These are phyloP conservation scores for Rhizoclosmatium sp. DNA, from an alignment of 192 early-diverging fungal genomes.

Conservation along the genomic window DNA sequence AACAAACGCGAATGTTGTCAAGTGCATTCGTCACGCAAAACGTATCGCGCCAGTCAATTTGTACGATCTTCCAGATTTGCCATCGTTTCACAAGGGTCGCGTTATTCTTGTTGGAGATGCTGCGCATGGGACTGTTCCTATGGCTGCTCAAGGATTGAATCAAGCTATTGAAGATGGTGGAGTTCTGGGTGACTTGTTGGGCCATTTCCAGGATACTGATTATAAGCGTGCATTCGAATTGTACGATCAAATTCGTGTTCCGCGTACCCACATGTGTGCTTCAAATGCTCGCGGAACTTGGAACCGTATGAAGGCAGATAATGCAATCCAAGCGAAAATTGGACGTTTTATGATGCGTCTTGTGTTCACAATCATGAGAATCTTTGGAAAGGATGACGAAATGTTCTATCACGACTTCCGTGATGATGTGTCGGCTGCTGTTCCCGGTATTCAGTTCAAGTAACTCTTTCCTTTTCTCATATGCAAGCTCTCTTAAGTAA, in stretches of 20 bases:
- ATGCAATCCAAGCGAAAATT: neutral
- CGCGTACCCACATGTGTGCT: neutral
- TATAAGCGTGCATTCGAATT: neutral
- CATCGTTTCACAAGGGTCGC: slow-evolving; percentile 18
- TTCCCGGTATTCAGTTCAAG: neutral
- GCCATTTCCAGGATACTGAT: neutral
- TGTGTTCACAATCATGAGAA: neutral
- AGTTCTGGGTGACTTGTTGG: slow-evolving; percentile 24
- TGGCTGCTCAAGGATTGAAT: slow-evolving; percentile 43
- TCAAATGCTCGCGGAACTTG: neutral
- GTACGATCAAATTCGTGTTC: slow-evolving; percentile 11
- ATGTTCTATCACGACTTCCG: neutral
- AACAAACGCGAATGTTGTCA: neutral
- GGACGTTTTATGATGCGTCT: slow-evolving; percentile 13
- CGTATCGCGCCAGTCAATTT: neutral
- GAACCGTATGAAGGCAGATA: neutral
- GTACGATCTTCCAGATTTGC: slow-evolving; percentile 14
- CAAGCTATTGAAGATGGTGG: slow-evolving; percentile 39
- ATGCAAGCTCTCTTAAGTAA: no score
- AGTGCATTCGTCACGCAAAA: neutral
- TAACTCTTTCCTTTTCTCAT: no score
- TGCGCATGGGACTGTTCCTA: slow-evolving; percentile 39
- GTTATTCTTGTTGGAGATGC: slow-evolving; percentile 19
- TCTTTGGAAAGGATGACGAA: slow-evolving; percentile 6
- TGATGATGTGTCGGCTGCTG: neutral